These are phyloP conservation scores for Trematosphaeria pertusa DNA, from an alignment of 2,329 filamentous ascomycete genomes.

Conservation along the genomic window DNA sequence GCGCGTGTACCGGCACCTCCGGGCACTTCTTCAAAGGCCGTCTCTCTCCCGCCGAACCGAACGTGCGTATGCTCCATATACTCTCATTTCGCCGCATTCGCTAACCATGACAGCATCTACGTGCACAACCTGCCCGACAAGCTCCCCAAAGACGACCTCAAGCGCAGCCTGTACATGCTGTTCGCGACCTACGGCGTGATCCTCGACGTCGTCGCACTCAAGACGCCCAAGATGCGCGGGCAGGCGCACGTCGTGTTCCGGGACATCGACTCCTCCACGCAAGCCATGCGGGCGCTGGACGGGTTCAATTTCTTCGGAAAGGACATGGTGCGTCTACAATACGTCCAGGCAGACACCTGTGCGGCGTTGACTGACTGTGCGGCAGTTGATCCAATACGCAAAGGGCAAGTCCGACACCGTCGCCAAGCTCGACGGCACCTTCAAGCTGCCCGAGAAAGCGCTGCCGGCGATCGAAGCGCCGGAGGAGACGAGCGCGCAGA, in stretches of 20 bases:
- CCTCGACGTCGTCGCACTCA: slow-evolving; percentile 88
- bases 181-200: slow-evolving; percentile 94
- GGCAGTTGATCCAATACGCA: slow-evolving; percentile 91
- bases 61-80: slow-evolving; percentile 36
- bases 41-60: slow-evolving; percentile 28
- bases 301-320: slow-evolving; percentile 85
- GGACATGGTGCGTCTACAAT: slow-evolving; percentile 82
- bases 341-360: no score
- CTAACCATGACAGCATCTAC: slow-evolving; percentile 70
- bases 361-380: no score
- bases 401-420: slow-evolving; percentile 89
- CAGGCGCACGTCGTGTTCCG: slow-evolving; percentile 93
- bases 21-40: slow-evolving; percentile 4
- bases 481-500: slow-evolving; percentile 41
- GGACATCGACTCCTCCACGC: slow-evolving; percentile 88
- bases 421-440: slow-evolving; percentile 90
- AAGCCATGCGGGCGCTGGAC: slow-evolving; percentile 89
- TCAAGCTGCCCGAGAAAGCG: slow-evolving; percentile 67
- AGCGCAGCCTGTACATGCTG: slow-evolving; percentile 86
- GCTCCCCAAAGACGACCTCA: slow-evolving; percentile 85
- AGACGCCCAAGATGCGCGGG: slow-evolving; percentile 90
- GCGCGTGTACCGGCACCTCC: slow-evolving; percentile 14
- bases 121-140: slow-evolving; percentile 89
- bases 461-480: slow-evolving; percentile 20
- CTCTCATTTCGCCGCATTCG: slow-evolving; percentile 9